Evolutionary conservation across 208 protist genomes (phyloP), one percentile per base, ranked within the genome.

Genomic region (Vickermania spadyakhi): DNA sequence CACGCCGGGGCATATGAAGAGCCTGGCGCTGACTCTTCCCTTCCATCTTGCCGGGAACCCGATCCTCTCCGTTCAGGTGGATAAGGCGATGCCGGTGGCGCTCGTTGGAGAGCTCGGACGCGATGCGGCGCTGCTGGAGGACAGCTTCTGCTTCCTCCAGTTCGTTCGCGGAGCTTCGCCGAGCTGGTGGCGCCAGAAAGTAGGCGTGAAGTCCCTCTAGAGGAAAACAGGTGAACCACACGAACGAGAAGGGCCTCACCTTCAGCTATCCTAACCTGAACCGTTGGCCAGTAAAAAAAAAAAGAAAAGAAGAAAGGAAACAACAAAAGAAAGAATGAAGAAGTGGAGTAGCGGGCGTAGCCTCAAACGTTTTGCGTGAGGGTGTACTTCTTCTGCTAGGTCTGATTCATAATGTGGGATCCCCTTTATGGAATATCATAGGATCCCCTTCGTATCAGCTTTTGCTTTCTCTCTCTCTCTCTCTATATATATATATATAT

Each of bases 41-140:
- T 94, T 89, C 36, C 72, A 82, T 23, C 73, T 94, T 25, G 84
- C 77, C 4, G 88, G 88, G n/a, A 84, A 91, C 54, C 88, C 88
- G 13, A 91, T 91, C 60, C 68, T 94, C 25, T 87, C 79, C 1
- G 36, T 87, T 59, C 88, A 90, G 75, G 54, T 94, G 27, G 80
- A 89, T 26, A 64, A 77, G 22, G 62, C 67, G 31, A 64, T 83
- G 22, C 77, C 88, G 0, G 82, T 91, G 14, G 81, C 67, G 36
- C 66, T 94, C 2, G 66, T 90, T 18, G 88, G 82, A 23, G 84
- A 91, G 56, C 79, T 90, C 0, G 88, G 88, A 18, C 75, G 82
- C 5, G 88, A 94, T 60, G 81, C 84, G 5, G 84, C 80, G 13
- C 69, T 94, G 30, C 81, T 94, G 70, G 81, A 94, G 72, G 81